phyloP scores from a whole-genome alignment of 352 stramenopile genomes.

The Globisporangium megalacanthum region DNA sequence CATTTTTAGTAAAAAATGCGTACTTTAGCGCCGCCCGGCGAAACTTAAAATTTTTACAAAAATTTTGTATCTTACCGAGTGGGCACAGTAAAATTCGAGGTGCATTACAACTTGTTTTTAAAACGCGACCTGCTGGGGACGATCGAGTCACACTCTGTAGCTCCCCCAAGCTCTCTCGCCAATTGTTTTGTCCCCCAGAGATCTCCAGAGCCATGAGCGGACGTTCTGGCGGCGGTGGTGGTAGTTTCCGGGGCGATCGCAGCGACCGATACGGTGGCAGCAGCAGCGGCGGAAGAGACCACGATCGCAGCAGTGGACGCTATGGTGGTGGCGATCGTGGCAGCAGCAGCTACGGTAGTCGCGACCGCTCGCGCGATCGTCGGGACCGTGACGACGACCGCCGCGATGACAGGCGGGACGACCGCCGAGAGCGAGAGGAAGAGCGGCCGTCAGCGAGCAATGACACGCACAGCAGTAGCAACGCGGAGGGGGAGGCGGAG shows the following conservation, averaged over 20 bases:
- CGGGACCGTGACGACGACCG: slow-evolving; percentile 16
- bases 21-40: too few relatives aligned
- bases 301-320: slow-evolving; percentile 7
- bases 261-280: slow-evolving; percentile 11
- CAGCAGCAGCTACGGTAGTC: slow-evolving; percentile 24
- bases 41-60: too few relatives aligned
- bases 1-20: too few relatives aligned
- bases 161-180: too few relatives aligned
- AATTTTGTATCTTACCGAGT: too few relatives aligned
- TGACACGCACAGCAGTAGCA: slow-evolving; percentile 6
- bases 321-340: slow-evolving; percentile 19
- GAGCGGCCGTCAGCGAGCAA: neutral
- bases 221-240: too few relatives aligned
- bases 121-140: too few relatives aligned
- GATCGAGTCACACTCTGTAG: too few relatives aligned
- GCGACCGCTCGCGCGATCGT: slow-evolving; percentile 24
- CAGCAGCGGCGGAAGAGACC: slow-evolving; percentile 18
- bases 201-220: too few relatives aligned
- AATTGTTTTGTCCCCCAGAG: too few relatives aligned
- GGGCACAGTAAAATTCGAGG: too few relatives aligned
- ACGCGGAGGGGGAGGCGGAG: neutral
- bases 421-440: slow-evolving; percentile 12
- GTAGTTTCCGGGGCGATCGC: slow-evolving; percentile 10
- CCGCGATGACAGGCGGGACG: slow-evolving; percentile 11
- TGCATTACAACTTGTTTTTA: too few relatives aligned